Evolutionary conservation across 1,284 basidiomycete species (phyloP), one percentile per base, ranked within the genome.

Genomic region (Ustilago crameri): DNA sequence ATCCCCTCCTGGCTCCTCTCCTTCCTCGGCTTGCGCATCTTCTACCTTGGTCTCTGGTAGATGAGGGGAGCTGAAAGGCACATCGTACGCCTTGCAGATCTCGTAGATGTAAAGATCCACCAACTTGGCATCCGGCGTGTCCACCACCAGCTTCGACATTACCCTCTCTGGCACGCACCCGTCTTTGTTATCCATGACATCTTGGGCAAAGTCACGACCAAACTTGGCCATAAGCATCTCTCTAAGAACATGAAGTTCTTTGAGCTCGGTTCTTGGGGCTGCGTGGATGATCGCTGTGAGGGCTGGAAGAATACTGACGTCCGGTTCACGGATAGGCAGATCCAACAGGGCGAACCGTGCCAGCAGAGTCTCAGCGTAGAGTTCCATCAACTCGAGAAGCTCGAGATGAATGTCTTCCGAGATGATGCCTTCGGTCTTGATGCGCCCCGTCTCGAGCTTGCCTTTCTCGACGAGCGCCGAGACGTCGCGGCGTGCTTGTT

Each of bases 221-320:
- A 89, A 95, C 84, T 93, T 96, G 84, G 94, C 91, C 91, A 95
- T 92, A 57, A 98, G 88, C 82, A 97, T 89, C 81, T 98, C 94
- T 41, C 95, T 89, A 38, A 98, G 85, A 35, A 93, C 86, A 75
- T 96, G 93, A 34, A 98, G 88, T 84, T 98, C 95, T 90, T 83
- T 57, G 9, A 84, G 49, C 61, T 85, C 84, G 20, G 93, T 95
- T 66, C 92, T 87, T 20, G 92, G 92, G 14, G 94, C 93, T 12
- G 95, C 93, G 78, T 94, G 89, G 52, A 98, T 91, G 75, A 98
- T 88, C 46, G 90, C 89, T 76, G 87, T 88, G 20, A 90, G 84
- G 0, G 87, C 93, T 85, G 93, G 92, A 42, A 86, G 84, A 12
- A 94, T 88, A 35, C 88, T 89, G 9, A 90, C 88, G 83, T 98